Base-by-base conservation (phyloP, 176 grass and related monocot species). In the Lolium multiflorum region DNA sequence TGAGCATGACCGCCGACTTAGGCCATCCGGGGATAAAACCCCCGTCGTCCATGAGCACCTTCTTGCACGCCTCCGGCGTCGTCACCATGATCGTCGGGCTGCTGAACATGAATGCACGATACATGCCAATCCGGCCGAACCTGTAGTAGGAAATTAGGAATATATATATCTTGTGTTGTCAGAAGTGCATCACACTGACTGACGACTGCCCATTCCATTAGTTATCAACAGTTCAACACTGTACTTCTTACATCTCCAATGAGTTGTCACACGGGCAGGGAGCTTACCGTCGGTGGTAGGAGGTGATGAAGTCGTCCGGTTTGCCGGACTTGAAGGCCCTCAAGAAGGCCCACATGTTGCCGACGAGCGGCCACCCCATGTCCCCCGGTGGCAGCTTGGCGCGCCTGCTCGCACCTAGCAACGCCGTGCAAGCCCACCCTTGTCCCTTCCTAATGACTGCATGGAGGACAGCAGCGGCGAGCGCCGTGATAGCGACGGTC, bases 21-120 rank as follows among this genome's bases (percentile, higher is more conserved):
- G 96, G 96, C 96, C 96, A 98, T 0, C 96, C 96, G 24, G 75
- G 79, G 4, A 91, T 74, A 84, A 95, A 94, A 60, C 13, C 28
- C 5, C 91, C 88, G 70, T 95, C 93, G 81, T 98, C 90, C 96
- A 98, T 98, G 0, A 98, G 78, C 28, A 98, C 83, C 83, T 93
- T 91, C 72, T 95, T 91, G 88, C 89, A 95, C 4, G 52, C 81
- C 49, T 95, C 93, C 39, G 96, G 81, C 64, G 67, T 89, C n/a
- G 90, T 62, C 57, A 86, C 59, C 77, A 95, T 51, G 13, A 98
- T 91, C 74, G 93, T 88, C 28, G 96, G 96, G 87, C 84, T 89
- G 43, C 96, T 91, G 90, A 98, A 98, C 96, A 98, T 98, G 89
- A 88, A 94, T 1, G 91, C 21, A 20, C 90, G 87, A 88, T 98